Conservation (phyloP, 768 basidiomycete species). For the Russula sp. region DNA sequence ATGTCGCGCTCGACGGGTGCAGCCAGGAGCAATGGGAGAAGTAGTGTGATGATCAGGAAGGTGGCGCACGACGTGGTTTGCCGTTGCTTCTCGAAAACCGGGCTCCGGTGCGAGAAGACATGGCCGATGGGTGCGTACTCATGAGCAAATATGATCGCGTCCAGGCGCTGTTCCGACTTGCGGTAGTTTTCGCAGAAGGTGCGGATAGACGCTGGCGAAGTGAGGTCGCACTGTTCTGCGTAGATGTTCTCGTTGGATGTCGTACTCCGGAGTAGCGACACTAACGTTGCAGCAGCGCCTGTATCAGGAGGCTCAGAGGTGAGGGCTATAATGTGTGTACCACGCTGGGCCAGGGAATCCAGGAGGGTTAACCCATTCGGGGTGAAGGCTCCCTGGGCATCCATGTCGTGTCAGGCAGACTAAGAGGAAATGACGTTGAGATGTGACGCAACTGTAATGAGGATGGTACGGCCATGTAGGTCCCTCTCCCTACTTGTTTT, state of each 20-base stretch:
- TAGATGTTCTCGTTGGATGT: constrained; percentile 73
- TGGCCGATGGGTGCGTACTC: constrained; percentile 66
- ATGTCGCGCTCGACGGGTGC: constrained; percentile 87
- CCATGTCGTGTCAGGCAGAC: neutral
- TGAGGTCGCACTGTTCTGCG: constrained; percentile 72
- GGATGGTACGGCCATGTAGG: constrained; percentile 61
- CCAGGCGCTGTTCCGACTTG: constrained; percentile 59
- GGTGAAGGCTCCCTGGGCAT: constrained; percentile 62
- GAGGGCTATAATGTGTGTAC: constrained; percentile 76
- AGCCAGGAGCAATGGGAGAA: constrained; percentile 74
- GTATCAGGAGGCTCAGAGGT: constrained; percentile 53
- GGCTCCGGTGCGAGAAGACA: constrained; percentile 28
- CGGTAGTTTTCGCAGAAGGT: constrained; percentile 65
- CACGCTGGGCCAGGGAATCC: constrained; percentile 60
- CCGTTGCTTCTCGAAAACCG: constrained; percentile 36
- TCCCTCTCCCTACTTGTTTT: constrained; percentile 68
- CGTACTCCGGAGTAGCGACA: constrained; percentile 60
- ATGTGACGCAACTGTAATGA: constrained; percentile 56
- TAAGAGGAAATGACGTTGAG: neutral
- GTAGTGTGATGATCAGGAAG: constrained; percentile 71
- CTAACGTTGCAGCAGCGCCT: constrained; percentile 48
- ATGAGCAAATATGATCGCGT: constrained; percentile 73
- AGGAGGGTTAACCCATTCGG: constrained; percentile 64
- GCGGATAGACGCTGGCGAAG: constrained; percentile 59
- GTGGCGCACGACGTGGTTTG: constrained; percentile 55